These are phyloP conservation scores for Trypanosomatidae sp. DNA, from an alignment of 208 protist species.

Conservation along the genomic window DNA sequence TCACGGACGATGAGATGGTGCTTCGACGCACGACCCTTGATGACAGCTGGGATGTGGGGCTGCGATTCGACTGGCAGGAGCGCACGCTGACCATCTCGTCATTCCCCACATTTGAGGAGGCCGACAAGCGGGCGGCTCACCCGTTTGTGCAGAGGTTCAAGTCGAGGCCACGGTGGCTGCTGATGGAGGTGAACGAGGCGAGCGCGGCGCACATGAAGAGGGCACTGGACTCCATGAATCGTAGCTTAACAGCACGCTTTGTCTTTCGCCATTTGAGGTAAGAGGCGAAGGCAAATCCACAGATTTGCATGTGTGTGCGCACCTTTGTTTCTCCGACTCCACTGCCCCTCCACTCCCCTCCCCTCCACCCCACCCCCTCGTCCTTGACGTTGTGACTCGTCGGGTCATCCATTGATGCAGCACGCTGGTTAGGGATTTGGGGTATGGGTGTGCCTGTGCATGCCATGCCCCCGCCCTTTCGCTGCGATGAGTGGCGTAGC, in stretches of 20 bases:
- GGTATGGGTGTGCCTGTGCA: not conserved
- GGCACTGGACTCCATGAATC: constrained; percentile 68
- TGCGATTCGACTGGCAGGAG: constrained; percentile 76
- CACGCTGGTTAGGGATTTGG: not conserved
- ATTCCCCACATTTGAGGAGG: constrained; percentile 41
- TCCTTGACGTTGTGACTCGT: not conserved
- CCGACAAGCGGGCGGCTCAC: constrained; percentile 32
- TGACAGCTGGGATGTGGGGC: constrained; percentile 63
- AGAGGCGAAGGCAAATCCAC: not conserved
- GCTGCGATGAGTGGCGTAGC: not conserved
- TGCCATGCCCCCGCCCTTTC: not conserved
- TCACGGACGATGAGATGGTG: constrained; percentile 65
- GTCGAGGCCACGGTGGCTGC: constrained; percentile 54
- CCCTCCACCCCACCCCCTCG: not conserved
- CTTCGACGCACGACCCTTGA: constrained; percentile 52
- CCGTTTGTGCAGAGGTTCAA: constrained; percentile 57
- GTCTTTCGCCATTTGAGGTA: constrained; percentile 36
- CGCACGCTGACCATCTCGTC: constrained; percentile 61
- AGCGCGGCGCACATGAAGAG: constrained; percentile 60
- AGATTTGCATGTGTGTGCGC: not conserved
- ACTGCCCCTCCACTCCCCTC: no score
- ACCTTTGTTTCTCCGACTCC: not conserved
- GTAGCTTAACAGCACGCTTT: constrained; percentile 51
- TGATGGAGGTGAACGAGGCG: constrained; percentile 73
- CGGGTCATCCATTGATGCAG: not conserved